Conservation (phyloP, 441 rosid genomes). For the Brassica balearica region DNA sequence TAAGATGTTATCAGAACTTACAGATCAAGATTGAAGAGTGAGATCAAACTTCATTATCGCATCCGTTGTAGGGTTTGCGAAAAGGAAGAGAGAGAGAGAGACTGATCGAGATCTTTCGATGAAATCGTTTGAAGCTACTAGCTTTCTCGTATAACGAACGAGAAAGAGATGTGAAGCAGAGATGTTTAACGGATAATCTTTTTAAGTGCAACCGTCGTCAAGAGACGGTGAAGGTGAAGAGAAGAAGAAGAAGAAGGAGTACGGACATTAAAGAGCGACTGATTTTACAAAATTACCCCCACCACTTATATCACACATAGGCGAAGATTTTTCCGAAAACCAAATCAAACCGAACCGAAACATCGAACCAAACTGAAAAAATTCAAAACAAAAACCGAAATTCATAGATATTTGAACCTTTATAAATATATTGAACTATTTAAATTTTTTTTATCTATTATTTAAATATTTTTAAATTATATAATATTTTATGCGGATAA, state of each 20-base stretch:
- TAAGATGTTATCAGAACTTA: conserved; percentile 40
- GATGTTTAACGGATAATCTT: not conserved
- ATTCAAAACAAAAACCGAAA: no score
- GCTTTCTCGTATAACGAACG: not conserved
- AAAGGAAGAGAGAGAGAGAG: not conserved
- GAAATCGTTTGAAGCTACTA: not conserved
- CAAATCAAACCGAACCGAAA: no score
- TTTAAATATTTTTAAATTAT: no score
- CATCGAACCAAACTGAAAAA: no score
- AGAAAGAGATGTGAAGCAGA: not conserved
- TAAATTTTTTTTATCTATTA: no score
- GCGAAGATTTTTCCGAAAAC: no score
- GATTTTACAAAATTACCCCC: conserved; percentile 24
- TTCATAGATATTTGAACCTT: no score
- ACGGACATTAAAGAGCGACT: not conserved
- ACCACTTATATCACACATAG: not conserved
- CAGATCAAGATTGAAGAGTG: conserved; percentile 42
- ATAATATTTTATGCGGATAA: no score
- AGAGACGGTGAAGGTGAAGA: not conserved
- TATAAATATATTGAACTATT: no score
- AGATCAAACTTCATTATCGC: conserved; percentile 49
- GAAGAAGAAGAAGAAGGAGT: not conserved
- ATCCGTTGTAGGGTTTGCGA: conserved; percentile 5
- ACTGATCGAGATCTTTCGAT: conserved; percentile 15
- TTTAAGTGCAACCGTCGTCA: conserved; percentile 10